phyloP scores from a whole-genome alignment of 495 filamentous ascomycete species.

The Patellaria atrata region DNA sequence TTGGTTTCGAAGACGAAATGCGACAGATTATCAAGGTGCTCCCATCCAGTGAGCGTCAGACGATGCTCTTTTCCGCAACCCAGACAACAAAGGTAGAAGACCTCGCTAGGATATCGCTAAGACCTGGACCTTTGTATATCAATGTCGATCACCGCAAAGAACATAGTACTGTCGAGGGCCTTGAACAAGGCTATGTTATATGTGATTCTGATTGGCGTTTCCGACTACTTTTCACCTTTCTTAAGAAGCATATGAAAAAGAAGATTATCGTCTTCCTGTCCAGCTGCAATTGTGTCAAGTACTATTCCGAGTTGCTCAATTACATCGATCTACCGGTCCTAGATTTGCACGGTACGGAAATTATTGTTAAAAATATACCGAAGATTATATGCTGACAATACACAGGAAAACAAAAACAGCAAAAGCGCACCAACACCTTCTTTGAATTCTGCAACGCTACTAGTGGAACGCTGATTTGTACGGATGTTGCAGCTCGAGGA shows the following conservation, averaged over 20 bases:
- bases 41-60: conserved; percentile 77
- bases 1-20: conserved; percentile 98
- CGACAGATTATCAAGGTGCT: conserved; percentile 92
- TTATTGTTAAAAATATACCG: no score
- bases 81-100: conserved; percentile 99
- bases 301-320: conserved; percentile 57
- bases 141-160: conserved; percentile 74
- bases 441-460: conserved; percentile 96
- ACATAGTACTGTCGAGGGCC: conserved; percentile 72
- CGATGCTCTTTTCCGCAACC: conserved; percentile 93
- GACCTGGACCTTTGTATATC: conserved; percentile 87
- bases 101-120: conserved; percentile 80
- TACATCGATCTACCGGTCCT: conserved; percentile 84
- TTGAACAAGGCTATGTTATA: conserved; percentile 91
- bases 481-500: conserved; percentile 87
- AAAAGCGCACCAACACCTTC: conserved; percentile 93
- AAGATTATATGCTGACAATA: no score
- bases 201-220: conserved; percentile 91
- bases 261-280: conserved; percentile 97
- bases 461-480: conserved; percentile 83
- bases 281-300: conserved; percentile 87
- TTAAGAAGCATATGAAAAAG: conserved; percentile 81
- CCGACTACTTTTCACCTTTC: conserved; percentile 85
- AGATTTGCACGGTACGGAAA: conserved; percentile 65
- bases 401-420: conserved; percentile 98